Evolutionary conservation across 1,284 basidiomycete genomes (phyloP).

Genomic region (Tilletia indica): DNA sequence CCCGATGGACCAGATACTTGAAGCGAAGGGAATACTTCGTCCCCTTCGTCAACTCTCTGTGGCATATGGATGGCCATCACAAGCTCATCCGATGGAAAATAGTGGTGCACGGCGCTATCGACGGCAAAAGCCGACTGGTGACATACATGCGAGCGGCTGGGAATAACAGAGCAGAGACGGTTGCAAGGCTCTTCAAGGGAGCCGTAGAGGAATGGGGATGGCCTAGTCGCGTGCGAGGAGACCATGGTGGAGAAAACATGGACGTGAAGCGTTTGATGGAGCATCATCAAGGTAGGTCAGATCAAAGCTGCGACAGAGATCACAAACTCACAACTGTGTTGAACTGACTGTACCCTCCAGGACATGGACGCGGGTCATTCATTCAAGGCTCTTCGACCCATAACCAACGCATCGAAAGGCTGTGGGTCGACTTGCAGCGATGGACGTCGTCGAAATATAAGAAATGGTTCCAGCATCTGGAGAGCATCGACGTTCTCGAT

Average conservation of each 20-base stretch:
- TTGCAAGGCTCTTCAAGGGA: conserved; percentile 56
- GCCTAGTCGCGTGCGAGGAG: conserved; percentile 57
- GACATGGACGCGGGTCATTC: not conserved
- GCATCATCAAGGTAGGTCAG: conserved; percentile 29
- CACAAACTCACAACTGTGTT: too few relatives aligned
- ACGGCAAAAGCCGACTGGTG: conserved; percentile 59
- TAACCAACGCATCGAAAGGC: not conserved
- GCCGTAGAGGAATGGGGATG: conserved; percentile 52
- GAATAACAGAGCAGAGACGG: conserved; percentile 59
- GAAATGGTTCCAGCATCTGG: not conserved
- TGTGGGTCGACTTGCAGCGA: not conserved
- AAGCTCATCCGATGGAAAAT: conserved; percentile 60
- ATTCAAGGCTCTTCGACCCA: not conserved
- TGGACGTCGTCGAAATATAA: not conserved
- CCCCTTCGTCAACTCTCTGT: not conserved
- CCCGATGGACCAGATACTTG: too few relatives aligned
- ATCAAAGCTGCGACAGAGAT: too few relatives aligned
- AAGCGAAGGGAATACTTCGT: not conserved
- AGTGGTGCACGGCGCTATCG: conserved; percentile 61
- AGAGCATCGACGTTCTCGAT: not conserved
- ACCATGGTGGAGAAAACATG: conserved; percentile 59
- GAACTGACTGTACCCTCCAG: not conserved
- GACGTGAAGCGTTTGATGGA: conserved; percentile 54
- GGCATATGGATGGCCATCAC: conserved; percentile 9
- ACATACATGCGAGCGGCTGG: conserved; percentile 55